Base-by-base conservation (phyloP, 2,329 filamentous ascomycete species). In the Alternaria rosae region DNA sequence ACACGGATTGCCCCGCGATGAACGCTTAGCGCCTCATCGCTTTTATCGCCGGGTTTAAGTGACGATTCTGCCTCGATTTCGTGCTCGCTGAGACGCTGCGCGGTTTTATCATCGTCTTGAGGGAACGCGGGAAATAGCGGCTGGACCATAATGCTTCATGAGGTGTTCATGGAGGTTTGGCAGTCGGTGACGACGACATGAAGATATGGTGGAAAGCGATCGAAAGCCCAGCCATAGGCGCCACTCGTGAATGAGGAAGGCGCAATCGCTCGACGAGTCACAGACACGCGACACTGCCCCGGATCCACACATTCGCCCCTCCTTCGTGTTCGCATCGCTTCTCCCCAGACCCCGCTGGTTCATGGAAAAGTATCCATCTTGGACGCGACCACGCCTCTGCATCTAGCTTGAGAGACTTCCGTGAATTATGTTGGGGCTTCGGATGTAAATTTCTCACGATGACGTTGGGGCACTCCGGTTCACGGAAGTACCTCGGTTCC, bases 1-100 rank as follows among this genome's bases (percentile, higher is more conserved):
- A 69, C 67, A 25, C 77, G 76, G 56, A 78, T 74, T 41, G 65
- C 70, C 61, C 76, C 76, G 54, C 73, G 64, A 35, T 66, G 59
- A 58, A 70, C 66, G 26, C 56, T 68, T 54, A 76, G 64, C 21
- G 67, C 59, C 28, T 68, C 72, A 25, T 73, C 72, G 57, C 75
- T 57, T 55, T 77, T 77, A 59, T 70, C 68, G 15, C 65, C 70
- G 69, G 73, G 45, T 63, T 76, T 76, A 66, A 68, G 65, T 56
- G 69, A 52, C 42, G 67, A 25, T 26, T 52, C 67, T 47, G 61
- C 56, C 44, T 30, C 35, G 3, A 50, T 21, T 43, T 64, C 56
- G 26, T 47, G 54, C 21, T 62, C 61, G 25, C 32, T 45, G 26
- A 48, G 53, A 54, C 65, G 57, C n/a, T 65, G 54, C 41, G 47